Percentiles rank a stretch among this genome's conserved stretches.
Conservation (phyloP, 129 eudicot genomes). For the Oenanthe sinensis region DNA sequence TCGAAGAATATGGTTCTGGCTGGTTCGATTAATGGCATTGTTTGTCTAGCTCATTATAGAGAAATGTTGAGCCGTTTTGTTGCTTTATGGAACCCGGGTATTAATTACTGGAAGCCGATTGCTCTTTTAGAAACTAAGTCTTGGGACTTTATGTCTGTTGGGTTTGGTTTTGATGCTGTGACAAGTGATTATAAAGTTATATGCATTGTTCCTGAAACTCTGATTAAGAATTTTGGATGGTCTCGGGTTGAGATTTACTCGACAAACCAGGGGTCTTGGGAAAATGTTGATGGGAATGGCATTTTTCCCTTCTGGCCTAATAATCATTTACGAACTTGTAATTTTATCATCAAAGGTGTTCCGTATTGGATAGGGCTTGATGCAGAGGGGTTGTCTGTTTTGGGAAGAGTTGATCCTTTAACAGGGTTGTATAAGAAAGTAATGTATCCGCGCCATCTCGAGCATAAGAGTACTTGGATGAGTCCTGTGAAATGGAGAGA, state of each 20-base stretch:
- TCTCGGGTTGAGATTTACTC: constrained; percentile 2
- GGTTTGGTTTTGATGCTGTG: background rate
- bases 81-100: background rate
- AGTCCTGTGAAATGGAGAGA: background rate
- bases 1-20: background rate
- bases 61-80: background rate
- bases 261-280: background rate
- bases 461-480: background rate
- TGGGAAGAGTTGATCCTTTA: background rate
- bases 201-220: background rate
- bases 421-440: background rate
- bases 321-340: background rate
- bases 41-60: background rate
- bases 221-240: background rate
- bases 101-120: background rate
- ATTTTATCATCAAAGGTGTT: background rate
- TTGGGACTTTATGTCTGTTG: background rate
- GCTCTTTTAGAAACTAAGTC: background rate
- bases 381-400: background rate
- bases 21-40: constrained; percentile 2
- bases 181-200: background rate
- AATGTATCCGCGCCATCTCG: background rate
- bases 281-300: background rate
- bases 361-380: background rate
- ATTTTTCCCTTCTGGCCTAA: background rate